Evolutionary conservation across 768 basidiomycete genomes (phyloP), one percentile per base, ranked within the genome.

Genomic region (Lactifluus echinatus): DNA sequence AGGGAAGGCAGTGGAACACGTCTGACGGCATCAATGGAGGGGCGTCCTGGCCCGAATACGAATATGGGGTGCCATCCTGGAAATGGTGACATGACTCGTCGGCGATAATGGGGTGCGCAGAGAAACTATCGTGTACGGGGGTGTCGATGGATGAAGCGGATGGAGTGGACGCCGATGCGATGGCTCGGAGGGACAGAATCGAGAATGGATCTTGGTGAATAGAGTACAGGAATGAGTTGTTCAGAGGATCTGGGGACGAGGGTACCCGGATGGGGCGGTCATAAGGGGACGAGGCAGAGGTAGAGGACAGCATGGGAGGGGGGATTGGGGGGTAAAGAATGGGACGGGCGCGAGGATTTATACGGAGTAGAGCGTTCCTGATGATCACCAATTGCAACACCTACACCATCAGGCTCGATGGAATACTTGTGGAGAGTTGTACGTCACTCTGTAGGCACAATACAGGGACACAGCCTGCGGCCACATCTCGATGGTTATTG

Each of bases 91-190:
- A 43, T 15, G 48, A 50, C n/a, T 49, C 47, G 48, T 50, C 40
- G 17, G 55, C 42, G 34, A 48, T 56, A 33, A 50, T 43, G 15
- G 55, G 55, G 17, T 28, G 37, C 4, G 42, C 31, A 15, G 31
- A 2, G 15, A 43, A 34, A 14, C 39, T 21, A 15, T 56, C 55
- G 21, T 56, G 31, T 23, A 56, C 49, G 48, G 55, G 55, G 14
- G 55, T 56, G 49, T 44, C 42, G 8, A 56, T 36, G 31, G 55
- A 48, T 6, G 55, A 56, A 8, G 47, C 21, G 6, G 47, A 42
- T 19, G 52, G 52, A 1, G 52, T 53, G 19, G 52, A 53, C 8
- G 42, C 1, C 1, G 40, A 31, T 44, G 42, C 52, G 33, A 14
- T 29, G 34, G 33, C 36, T 15, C 39, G 54, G 19, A 50, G 36